Conservation (phyloP, 2,329 filamentous ascomycete species). For the Zymoseptoria crescenta region DNA sequence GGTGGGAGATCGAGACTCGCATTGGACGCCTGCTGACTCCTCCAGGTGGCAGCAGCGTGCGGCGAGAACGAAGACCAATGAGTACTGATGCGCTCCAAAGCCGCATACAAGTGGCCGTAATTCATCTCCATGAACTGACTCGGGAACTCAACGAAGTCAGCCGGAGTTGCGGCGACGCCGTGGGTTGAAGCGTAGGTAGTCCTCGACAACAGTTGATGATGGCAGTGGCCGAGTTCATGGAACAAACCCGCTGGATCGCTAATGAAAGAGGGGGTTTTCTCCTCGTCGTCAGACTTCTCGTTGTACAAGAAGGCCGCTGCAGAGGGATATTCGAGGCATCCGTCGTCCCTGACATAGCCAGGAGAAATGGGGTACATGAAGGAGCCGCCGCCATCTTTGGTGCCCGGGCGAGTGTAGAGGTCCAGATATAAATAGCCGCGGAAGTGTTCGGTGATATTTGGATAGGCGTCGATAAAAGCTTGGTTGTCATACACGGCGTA, state of each 20-base stretch:
- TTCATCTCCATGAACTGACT: background rate
- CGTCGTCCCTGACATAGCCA: background rate
- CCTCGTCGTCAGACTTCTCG: slow-evolving; percentile 7
- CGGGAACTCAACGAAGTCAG: slow-evolving; percentile 4
- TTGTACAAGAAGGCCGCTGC: slow-evolving; percentile 1
- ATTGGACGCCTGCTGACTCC: background rate
- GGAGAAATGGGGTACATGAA: background rate
- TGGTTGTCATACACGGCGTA: slow-evolving; percentile 8
- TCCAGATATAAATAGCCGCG: slow-evolving; percentile 11
- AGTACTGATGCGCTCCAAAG: slow-evolving; percentile 3
- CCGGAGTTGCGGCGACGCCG: background rate
- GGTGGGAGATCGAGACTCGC: background rate
- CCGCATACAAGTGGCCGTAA: background rate
- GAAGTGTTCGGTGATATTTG: background rate
- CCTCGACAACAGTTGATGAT: slow-evolving; percentile 5
- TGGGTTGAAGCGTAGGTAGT: background rate
- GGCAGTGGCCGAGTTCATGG: background rate
- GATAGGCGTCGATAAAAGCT: background rate
- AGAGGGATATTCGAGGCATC: background rate
- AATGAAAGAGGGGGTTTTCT: background rate
- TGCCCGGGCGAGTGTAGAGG: slow-evolving; percentile 1
- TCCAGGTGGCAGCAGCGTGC: slow-evolving; percentile 1
- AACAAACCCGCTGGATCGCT: background rate
- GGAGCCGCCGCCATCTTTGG: background rate
- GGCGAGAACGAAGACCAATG: slow-evolving; percentile 6